phyloP scores from a whole-genome alignment of 2,329 filamentous ascomycete genomes.

The Dryadomyces quercivorus region DNA sequence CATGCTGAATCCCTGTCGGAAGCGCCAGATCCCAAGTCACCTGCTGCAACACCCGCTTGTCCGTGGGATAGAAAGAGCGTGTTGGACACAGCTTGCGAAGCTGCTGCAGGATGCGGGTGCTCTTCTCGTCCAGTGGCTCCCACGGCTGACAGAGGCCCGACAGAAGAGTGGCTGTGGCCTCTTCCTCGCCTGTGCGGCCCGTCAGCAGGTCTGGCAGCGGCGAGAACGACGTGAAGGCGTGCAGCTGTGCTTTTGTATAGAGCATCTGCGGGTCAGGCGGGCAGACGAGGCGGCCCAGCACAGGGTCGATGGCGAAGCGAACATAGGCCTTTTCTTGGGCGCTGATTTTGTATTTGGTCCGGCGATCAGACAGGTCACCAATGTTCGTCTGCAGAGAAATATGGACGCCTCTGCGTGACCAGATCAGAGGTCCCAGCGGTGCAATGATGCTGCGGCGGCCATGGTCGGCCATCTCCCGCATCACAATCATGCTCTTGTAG shows the following conservation, averaged over 20 bases:
- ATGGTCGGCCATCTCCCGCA: conserved; percentile 29
- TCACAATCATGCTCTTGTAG: conserved; percentile 42
- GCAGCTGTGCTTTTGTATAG: conserved; percentile 44
- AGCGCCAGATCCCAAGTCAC: conserved; percentile 20
- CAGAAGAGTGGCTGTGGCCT: conserved; percentile 36
- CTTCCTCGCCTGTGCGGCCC: conserved; percentile 46
- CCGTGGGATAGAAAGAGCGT: conserved; percentile 24
- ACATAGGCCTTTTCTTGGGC: conserved; percentile 24
- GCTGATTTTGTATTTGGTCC: neutral
- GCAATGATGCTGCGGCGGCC: conserved; percentile 36
- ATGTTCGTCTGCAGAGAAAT: conserved; percentile 21
- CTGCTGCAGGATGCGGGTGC: conserved; percentile 7
- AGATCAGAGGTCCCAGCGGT: conserved; percentile 29
- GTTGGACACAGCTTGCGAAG: conserved; percentile 19
- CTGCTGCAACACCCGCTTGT: conserved; percentile 21
- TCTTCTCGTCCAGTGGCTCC: conserved; percentile 17
- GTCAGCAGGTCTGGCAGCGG: conserved; percentile 44
- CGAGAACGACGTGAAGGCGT: conserved; percentile 47
- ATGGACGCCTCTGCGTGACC: conserved; percentile 25
- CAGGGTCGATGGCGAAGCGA: conserved; percentile 38
- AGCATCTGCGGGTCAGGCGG: conserved; percentile 40
- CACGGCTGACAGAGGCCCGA: conserved; percentile 40
- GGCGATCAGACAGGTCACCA: neutral
- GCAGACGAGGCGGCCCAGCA: conserved; percentile 44
- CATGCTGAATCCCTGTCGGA: conserved; percentile 24